A percentile compares a stretch with the other conserved stretches of the same genome.
Evolutionary conservation across 495 filamentous ascomycete genomes (phyloP).

Genomic region (Paragyromitra xinjiangensis): DNA sequence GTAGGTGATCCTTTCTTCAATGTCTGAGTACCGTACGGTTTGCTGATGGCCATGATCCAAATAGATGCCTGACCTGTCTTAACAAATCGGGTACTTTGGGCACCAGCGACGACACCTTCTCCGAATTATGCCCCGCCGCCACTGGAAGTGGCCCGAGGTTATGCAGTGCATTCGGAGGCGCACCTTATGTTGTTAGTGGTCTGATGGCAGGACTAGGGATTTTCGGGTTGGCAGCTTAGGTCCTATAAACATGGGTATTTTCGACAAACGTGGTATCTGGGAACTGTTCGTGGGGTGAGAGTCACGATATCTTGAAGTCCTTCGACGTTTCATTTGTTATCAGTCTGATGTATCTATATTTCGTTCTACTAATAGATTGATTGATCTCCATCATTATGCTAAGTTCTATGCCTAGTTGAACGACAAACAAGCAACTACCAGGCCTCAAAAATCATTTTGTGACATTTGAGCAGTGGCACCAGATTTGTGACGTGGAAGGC

Average conservation of each 20-base stretch:
- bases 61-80: conserved; percentile 17
- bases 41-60: neutral
- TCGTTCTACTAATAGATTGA: neutral
- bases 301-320: neutral
- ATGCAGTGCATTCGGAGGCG: conserved; percentile 3
- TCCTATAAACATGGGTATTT: neutral
- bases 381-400: neutral
- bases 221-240: conserved; percentile 4
- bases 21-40: neutral
- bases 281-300: too few species aligned
- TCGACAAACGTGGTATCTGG: too few species aligned
- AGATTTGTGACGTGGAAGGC: too few species aligned
- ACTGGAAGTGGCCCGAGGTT: neutral
- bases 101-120: neutral
- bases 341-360: neutral
- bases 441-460: neutral
- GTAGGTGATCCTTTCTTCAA: neutral
- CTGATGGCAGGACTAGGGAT: conserved; percentile 14
- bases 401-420: neutral
- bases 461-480: too few species aligned
- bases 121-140: neutral
- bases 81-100: neutral
- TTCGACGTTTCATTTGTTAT: neutral
- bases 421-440: neutral
- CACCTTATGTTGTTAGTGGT: conserved; percentile 14